These are phyloP conservation scores for Phyllosticta capitalensis DNA, from an alignment of 2,329 filamentous ascomycete genomes.

Conservation along the genomic window DNA sequence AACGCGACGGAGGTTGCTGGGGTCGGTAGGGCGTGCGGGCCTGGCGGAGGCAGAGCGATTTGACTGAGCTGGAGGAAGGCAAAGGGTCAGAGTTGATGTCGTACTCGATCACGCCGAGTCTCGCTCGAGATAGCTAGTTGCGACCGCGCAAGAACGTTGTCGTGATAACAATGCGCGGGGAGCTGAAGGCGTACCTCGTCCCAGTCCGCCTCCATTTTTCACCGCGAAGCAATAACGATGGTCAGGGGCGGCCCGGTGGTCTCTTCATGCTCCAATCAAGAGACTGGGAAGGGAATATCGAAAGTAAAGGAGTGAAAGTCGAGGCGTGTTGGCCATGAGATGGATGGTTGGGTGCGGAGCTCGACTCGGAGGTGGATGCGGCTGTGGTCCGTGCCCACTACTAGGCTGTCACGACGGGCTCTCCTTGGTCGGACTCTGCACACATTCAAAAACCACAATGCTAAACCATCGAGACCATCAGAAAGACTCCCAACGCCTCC, in stretches of 20 bases:
- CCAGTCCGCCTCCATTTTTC: slow-evolving; percentile 43
- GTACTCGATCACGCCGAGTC: background rate
- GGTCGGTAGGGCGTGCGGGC: slow-evolving; percentile 57
- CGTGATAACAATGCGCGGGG: background rate
- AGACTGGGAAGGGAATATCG: background rate
- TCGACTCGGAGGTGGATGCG: slow-evolving; percentile 1
- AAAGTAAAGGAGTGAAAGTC: background rate
- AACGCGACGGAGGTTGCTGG: slow-evolving; percentile 76
- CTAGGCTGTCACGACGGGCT: background rate
- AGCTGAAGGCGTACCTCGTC: slow-evolving; percentile 33
- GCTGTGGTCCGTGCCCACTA: background rate
- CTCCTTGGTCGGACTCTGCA: too few species aligned
- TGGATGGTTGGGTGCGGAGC: background rate
- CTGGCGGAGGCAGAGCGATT: slow-evolving; percentile 70
- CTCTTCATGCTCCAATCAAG: slow-evolving; percentile 7
- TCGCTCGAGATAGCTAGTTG: background rate
- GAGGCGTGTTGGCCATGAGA: background rate
- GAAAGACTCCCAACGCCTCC: too few species aligned
- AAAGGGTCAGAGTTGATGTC: slow-evolving; percentile 1
- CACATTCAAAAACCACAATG: too few species aligned
- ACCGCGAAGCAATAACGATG: slow-evolving; percentile 2
- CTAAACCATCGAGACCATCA: too few species aligned
- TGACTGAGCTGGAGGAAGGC: slow-evolving; percentile 56
- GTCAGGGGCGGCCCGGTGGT: background rate
- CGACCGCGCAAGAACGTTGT: background rate